Percentiles rank a stretch among this genome's conserved stretches.
These are phyloP conservation scores for Malassezia brasiliensis DNA, from an alignment of 1,284 basidiomycete genomes.

Conservation along the genomic window DNA sequence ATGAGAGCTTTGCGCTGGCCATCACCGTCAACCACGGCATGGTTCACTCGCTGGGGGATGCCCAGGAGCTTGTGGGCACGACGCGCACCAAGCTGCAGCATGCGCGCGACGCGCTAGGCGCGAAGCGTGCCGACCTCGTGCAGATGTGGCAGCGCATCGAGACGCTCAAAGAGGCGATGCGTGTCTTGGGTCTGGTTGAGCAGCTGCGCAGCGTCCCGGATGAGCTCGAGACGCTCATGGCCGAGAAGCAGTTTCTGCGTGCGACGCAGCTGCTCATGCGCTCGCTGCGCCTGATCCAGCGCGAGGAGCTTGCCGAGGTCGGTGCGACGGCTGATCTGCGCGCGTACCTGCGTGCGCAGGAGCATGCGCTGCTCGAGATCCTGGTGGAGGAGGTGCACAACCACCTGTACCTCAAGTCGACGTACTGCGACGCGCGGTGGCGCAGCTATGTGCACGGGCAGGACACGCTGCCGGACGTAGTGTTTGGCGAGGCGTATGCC, in stretches of 20 bases:
- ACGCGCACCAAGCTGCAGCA: slow-evolving; percentile 32
- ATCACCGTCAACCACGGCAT: slow-evolving; percentile 46
- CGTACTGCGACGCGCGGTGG: slow-evolving; percentile 92
- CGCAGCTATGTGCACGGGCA: slow-evolving; percentile 71
- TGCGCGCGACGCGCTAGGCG: slow-evolving; percentile 42
- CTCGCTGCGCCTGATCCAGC: slow-evolving; percentile 81
- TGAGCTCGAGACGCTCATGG: slow-evolving; percentile 80
- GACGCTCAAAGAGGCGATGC: slow-evolving; percentile 39
- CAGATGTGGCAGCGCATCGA: slow-evolving; percentile 46
- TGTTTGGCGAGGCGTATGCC: slow-evolving; percentile 30
- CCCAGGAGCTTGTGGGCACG: slow-evolving; percentile 32
- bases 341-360: slow-evolving; percentile 74
- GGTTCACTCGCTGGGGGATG: slow-evolving; percentile 24
- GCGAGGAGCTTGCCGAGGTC: slow-evolving; percentile 82
- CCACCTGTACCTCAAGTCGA: slow-evolving; percentile 93
- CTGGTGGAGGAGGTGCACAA: slow-evolving; percentile 90
- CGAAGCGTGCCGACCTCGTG: slow-evolving; percentile 43
- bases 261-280: slow-evolving; percentile 79
- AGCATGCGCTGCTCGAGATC: slow-evolving; percentile 59
- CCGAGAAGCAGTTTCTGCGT: slow-evolving; percentile 84
- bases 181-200: slow-evolving; percentile 40
- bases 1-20: slow-evolving; percentile 46
- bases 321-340: slow-evolving; percentile 83
- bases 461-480: slow-evolving; percentile 49
- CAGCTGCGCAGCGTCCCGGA: slow-evolving; percentile 84